phyloP scores from a whole-genome alignment of 139 green algal genomes.

The Chlorella sp. region DNA sequence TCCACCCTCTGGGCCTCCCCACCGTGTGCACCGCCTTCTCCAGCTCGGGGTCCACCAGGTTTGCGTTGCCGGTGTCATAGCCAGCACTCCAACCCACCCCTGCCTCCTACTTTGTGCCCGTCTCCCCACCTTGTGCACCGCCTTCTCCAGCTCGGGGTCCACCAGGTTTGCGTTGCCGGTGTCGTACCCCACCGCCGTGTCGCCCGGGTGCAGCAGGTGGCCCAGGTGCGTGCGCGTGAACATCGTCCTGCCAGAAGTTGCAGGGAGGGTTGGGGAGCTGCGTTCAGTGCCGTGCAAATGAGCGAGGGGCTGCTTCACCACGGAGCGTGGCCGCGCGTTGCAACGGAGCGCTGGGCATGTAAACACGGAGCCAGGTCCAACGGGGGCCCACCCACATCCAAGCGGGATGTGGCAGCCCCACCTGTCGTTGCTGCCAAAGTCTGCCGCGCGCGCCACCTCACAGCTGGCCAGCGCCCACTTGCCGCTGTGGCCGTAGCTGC shows the following conservation, averaged over 20 bases:
- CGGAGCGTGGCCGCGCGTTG: too few species aligned
- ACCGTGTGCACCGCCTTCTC: constrained; percentile 46
- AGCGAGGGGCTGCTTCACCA: too few species aligned
- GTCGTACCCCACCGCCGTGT: constrained; percentile 93
- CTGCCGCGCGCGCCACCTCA: constrained; percentile 79
- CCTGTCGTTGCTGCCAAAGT: constrained; percentile 93
- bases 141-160: constrained; percentile 79
- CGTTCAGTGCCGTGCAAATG: too few species aligned
- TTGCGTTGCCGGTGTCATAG: constrained; percentile 77
- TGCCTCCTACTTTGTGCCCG: too few species aligned
- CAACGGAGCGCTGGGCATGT: too few species aligned
- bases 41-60: constrained; percentile 80
- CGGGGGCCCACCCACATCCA: too few species aligned
- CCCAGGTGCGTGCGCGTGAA: constrained; percentile 87
- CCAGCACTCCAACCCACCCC: not conserved
- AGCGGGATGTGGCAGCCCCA: too few species aligned
- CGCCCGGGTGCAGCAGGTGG: constrained; percentile 83
- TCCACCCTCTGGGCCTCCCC: too few species aligned
- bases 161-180: constrained; percentile 79
- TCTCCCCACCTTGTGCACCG: constrained; percentile 41
- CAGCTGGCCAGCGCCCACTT: constrained; percentile 47
- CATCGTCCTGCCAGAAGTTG: constrained; percentile 56
- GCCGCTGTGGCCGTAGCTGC: constrained; percentile 7
- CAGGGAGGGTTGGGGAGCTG: too few species aligned
- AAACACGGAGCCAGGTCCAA: too few species aligned